A percentile compares a stretch with the other conserved stretches of the same genome.
These are phyloP conservation scores for Cystobasidium sp. DNA, from an alignment of 1,284 basidiomycete species.

Conservation along the genomic window DNA sequence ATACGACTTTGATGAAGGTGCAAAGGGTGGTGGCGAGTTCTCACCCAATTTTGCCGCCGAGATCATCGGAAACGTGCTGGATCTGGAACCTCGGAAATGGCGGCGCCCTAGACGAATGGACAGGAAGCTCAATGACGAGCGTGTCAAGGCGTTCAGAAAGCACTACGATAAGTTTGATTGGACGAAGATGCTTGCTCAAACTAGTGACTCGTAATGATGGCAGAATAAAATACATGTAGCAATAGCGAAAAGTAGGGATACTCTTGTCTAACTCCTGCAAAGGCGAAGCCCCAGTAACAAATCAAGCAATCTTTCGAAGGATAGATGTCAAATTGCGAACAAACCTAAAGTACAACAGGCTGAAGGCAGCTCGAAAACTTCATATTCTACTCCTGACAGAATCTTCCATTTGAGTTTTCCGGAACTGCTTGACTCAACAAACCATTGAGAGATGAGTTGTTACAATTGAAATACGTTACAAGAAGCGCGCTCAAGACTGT, in stretches of 20 bases:
- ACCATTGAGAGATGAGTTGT: no score
- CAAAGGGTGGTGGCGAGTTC: constrained; percentile 84
- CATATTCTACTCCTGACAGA: no score
- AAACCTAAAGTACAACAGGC: no score
- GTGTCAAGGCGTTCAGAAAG: constrained; percentile 70
- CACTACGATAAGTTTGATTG: constrained; percentile 58
- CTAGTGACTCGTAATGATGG: constrained; percentile 10
- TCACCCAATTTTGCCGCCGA: constrained; percentile 90
- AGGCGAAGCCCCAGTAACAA: no score
- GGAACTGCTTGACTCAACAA: no score
- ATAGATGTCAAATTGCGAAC: no score
- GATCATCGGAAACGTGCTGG: constrained; percentile 89
- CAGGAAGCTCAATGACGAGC: constrained; percentile 69
- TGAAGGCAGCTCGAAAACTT: no score
- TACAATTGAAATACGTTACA: no score
- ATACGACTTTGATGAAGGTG: constrained; percentile 75
- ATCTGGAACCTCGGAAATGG: constrained; percentile 86
- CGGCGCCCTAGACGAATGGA: constrained; percentile 76
- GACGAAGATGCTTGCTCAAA: constrained; percentile 54
- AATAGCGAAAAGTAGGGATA: neutral
- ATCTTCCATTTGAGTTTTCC: no score
- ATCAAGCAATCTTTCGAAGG: no score
- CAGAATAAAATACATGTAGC: neutral
- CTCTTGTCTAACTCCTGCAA: no score
- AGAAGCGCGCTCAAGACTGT: no score